Conservation (phyloP, 1,284 basidiomycete genomes). For the Afroboletus lepidellus region DNA sequence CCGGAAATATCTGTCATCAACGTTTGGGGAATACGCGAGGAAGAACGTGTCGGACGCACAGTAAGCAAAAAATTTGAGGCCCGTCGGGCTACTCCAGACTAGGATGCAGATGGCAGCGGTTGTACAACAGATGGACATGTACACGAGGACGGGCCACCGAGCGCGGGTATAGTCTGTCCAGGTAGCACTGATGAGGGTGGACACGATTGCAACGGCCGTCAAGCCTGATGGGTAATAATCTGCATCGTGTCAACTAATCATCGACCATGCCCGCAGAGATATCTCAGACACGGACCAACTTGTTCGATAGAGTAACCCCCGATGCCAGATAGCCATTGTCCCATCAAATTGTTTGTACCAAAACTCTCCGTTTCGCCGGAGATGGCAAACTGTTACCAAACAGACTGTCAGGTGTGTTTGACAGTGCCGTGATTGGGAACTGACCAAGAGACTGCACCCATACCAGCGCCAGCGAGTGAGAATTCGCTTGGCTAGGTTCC, state of each 20-base stretch:
- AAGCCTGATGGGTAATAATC: constrained; percentile 68
- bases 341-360: constrained; percentile 74
- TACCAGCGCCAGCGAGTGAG: constrained; percentile 71
- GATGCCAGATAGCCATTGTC: constrained; percentile 67
- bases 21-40: background rate
- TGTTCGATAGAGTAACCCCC: constrained; percentile 63
- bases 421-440: constrained; percentile 15
- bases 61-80: constrained; percentile 67
- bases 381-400: constrained; percentile 49
- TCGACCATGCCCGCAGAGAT: background rate
- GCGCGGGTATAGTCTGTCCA: constrained; percentile 58
- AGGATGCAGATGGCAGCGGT: constrained; percentile 57
- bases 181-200: constrained; percentile 59
- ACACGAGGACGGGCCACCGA: constrained; percentile 65
- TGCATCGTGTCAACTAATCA: constrained; percentile 17
- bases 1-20: constrained; percentile 50
- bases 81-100: constrained; percentile 53
- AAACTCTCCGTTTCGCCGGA: constrained; percentile 71
- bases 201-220: constrained; percentile 62
- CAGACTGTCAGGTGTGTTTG: background rate
- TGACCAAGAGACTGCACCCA: constrained; percentile 59
- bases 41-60: constrained; percentile 39
- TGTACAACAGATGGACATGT: constrained; percentile 57
- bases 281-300: constrained; percentile 39
- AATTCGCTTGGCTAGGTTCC: constrained; percentile 49